Base-by-base conservation (phyloP, 371 early-diverging fungal genomes). In the Ordospora pajunii region DNA sequence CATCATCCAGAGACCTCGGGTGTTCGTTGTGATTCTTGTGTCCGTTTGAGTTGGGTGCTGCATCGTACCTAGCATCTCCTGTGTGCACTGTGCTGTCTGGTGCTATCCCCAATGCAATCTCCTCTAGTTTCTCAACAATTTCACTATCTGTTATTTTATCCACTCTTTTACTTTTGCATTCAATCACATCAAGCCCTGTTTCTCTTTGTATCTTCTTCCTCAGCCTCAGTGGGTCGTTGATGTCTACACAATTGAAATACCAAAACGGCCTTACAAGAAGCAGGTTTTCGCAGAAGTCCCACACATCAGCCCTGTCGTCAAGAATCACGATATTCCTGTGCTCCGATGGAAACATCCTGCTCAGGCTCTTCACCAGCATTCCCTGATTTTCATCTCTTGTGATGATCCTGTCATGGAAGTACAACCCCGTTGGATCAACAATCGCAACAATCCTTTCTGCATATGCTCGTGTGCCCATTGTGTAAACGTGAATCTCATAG, bases 231-330 rank as follows among this genome's bases (percentile, higher is more conserved):
- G 81, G 79, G 66, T 80, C 78, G 69, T 82, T 84, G 42, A 84
- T 75, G 53, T 84, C 82, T 25, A 65, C 78, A 22, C 51, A 43
- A 23, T 77, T 43, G 53, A 73, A 80, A 51, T 73, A 80, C 53
- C 46, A 53, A 68, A 75, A 84, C 12, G 83, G 84, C 49, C 70
- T 54, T 17, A 84, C 63, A 2, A 80, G 76, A 37, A 84, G 45
- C 21, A 84, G 43, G 51, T 81, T 78, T 22, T 66, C 62, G 51
- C 63, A 17, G 49, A 64, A 80, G 37, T 88, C 87, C 99, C 99
- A 98, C 0, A 97, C 92, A 82, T 97, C 97, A 0, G 89, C 90
- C 19, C 97, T 88, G 84, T 98, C 99, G 84, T 98, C 99, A 42
- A 98, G 84, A 21, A 93, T 91, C 0, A 95, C 91, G 0, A 96